phyloP scores from a whole-genome alignment of 176 grass and related monocot species.

The Carex cristatella region DNA sequence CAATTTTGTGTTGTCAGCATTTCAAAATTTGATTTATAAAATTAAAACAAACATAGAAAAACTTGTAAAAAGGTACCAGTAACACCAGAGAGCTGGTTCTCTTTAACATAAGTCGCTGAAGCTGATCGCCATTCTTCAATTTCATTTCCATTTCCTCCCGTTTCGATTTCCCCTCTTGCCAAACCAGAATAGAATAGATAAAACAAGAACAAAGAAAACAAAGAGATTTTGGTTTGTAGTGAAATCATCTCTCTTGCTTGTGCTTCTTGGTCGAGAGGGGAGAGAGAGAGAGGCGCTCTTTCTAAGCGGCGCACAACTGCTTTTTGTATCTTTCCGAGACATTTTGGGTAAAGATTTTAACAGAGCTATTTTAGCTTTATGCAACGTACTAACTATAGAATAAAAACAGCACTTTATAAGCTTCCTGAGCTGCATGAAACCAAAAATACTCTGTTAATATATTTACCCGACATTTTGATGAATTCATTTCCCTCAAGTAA shows the following conservation, averaged over 20 bases:
- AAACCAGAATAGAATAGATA: background rate
- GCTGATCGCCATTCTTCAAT: slow-evolving; percentile 13
- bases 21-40: background rate
- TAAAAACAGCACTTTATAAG: no score
- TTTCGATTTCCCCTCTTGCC: background rate
- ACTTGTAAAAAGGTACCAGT: background rate
- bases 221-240: background rate
- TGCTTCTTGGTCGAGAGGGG: background rate
- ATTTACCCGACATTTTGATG: no score
- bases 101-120: slow-evolving; percentile 9
- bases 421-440: no score
- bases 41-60: background rate
- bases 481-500: no score
- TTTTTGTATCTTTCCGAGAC: background rate
- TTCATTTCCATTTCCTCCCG: background rate
- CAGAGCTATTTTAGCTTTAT: no score
- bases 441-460: no score
- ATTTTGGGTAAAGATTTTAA: no score
- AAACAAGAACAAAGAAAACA: background rate
- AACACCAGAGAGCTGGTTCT: background rate
- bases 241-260: background rate
- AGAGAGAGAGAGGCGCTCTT: slow-evolving; percentile 7
- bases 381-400: no score
- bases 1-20: background rate
- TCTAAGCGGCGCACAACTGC: slow-evolving; percentile 19